Evolutionary conservation across 257 asterid genomes (phyloP).

Genomic region (Misopates orontium): DNA sequence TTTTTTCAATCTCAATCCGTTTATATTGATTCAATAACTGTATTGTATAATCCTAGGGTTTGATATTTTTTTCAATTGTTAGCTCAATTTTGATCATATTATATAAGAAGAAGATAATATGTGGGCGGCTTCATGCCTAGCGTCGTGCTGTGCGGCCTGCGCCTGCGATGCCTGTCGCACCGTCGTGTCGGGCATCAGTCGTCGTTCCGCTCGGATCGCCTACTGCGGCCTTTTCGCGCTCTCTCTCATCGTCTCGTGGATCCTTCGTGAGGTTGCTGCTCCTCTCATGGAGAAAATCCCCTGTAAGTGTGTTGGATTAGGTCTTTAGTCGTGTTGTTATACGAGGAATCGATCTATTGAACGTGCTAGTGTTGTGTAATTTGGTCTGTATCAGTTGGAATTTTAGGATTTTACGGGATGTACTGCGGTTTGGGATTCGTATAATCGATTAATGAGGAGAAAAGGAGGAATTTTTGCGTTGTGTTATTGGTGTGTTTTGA

Average conservation of each 20-base stretch:
- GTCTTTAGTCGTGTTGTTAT: no score
- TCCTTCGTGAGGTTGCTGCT: slow-evolving; percentile 87
- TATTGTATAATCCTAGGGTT: no score
- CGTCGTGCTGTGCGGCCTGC: slow-evolving; percentile 84
- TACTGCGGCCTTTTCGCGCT: slow-evolving; percentile 85
- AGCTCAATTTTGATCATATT: slow-evolving; percentile 31
- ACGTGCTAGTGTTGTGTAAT: neutral
- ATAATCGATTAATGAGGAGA: neutral
- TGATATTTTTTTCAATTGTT: neutral
- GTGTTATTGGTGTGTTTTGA: neutral
- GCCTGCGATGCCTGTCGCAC: slow-evolving; percentile 80
- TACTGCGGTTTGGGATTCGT: neutral
- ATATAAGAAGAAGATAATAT: slow-evolving; percentile 38
- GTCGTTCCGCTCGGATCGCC: slow-evolving; percentile 86
- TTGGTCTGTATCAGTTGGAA: neutral
- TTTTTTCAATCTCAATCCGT: neutral
- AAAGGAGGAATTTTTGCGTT: neutral
- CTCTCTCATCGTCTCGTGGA: slow-evolving; percentile 80
- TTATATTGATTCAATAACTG: neutral
- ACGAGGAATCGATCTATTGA: neutral
- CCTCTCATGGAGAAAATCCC: slow-evolving; percentile 88
- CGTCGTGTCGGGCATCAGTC: slow-evolving; percentile 78
- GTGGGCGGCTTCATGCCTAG: slow-evolving; percentile 95
- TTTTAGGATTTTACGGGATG: neutral
- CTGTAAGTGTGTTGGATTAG: no score